Evolutionary conservation across 1,284 basidiomycete species (phyloP).

Genomic region (Lentinula novae-zelandiae): DNA sequence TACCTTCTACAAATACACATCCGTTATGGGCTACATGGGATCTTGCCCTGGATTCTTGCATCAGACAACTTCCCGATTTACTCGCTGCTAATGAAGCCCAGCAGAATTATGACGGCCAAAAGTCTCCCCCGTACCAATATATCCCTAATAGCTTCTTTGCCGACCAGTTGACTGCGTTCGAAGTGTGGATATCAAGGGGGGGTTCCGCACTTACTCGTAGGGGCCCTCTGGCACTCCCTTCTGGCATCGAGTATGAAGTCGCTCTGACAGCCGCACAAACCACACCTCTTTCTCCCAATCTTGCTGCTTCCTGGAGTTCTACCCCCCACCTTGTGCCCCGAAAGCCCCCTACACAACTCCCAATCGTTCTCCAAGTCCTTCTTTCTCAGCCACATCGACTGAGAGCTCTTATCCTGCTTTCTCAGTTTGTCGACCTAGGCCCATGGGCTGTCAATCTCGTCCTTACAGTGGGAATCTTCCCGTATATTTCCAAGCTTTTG

Average conservation of each 20-base stretch:
- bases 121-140: constrained; percentile 56
- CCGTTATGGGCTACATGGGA: constrained; percentile 98
- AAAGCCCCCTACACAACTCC: constrained; percentile 93
- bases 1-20: constrained; percentile 94
- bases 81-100: constrained; percentile 35
- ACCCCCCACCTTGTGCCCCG: constrained; percentile 67
- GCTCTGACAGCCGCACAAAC: constrained; percentile 20
- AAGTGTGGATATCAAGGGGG: constrained; percentile 95
- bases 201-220: constrained; percentile 76
- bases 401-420: constrained; percentile 93
- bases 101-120: constrained; percentile 27
- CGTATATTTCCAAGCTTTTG: constrained; percentile 95
- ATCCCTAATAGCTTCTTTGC: constrained; percentile 93
- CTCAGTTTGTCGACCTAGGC: constrained; percentile 96
- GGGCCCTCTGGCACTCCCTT: constrained; percentile 69
- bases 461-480: constrained; percentile 98
- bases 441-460: constrained; percentile 99
- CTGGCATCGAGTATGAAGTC: constrained; percentile 26
- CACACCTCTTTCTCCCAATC: constrained; percentile 1
- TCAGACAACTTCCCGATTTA: constrained; percentile 90
- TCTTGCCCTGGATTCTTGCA: constrained; percentile 92
- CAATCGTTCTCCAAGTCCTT: constrained; percentile 95
- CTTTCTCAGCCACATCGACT: constrained; percentile 96
- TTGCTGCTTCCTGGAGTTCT: constrained; percentile 7
- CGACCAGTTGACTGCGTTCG: constrained; percentile 95